Evolutionary conservation across 176 grass and related monocot genomes (phyloP).

Genomic region (Avena eriantha): DNA sequence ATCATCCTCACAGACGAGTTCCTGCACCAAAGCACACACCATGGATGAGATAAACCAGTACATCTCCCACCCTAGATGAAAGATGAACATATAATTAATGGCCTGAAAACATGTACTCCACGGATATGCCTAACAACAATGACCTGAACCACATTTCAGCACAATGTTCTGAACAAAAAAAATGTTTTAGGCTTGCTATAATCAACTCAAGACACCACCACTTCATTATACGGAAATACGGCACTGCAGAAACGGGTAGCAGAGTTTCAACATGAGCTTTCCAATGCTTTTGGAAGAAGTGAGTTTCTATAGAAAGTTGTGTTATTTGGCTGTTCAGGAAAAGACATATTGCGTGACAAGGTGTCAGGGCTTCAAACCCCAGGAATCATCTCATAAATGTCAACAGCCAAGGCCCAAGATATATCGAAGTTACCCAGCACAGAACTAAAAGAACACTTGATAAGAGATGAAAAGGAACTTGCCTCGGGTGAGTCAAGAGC

Average conservation of each 20-base stretch:
- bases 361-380: background rate
- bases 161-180: background rate
- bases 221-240: background rate
- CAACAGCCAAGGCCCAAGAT: conserved; percentile 20
- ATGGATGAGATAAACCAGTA: no score
- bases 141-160: background rate
- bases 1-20: no score
- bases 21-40: no score
- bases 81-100: background rate
- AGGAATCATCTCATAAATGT: conserved; percentile 16
- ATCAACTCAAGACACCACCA: background rate
- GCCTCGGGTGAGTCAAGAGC: background rate
- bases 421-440: background rate
- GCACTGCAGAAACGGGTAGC: background rate
- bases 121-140: background rate
- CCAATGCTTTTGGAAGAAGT: background rate
- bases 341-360: background rate
- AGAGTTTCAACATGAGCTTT: background rate
- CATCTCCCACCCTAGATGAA: no score
- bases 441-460: background rate
- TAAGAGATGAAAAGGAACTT: background rate
- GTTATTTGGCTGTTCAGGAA: no score
- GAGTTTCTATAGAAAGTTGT: background rate
- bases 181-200: background rate
- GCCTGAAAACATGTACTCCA: background rate